These are phyloP conservation scores for Alternaria arbusti DNA, from an alignment of 2,329 filamentous ascomycete species.

Conservation along the genomic window DNA sequence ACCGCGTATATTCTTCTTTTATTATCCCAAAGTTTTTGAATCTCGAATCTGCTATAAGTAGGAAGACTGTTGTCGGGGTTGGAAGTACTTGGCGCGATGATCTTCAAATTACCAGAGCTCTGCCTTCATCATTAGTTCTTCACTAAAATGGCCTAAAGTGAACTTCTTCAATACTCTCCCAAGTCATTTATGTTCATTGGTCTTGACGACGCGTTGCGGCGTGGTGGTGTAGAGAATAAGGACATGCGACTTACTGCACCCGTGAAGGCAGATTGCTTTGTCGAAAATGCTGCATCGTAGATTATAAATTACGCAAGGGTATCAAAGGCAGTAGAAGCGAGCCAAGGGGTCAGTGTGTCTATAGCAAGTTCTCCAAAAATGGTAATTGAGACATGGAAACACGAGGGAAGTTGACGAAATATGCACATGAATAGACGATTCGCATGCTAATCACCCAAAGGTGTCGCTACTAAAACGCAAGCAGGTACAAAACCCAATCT, in stretches of 20 bases:
- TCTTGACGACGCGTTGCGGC: not conserved
- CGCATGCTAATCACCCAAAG: not conserved
- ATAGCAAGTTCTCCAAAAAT: not conserved
- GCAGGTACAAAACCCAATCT: not conserved
- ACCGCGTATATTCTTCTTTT: no score
- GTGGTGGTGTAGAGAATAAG: not conserved
- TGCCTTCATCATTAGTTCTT: no score
- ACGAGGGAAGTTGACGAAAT: not conserved
- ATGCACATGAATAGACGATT: not conserved
- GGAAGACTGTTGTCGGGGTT: not conserved
- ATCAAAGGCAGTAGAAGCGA: not conserved
- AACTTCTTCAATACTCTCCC: not conserved
- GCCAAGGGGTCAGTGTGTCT: not conserved
- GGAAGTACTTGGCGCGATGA: not conserved
- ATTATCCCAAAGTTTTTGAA: not conserved
- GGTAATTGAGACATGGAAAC: accelerated
- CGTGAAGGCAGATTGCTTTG: not conserved
- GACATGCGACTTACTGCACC: not conserved
- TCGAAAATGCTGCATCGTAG: not conserved
- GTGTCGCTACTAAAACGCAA: not conserved
- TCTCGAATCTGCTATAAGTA: not conserved
- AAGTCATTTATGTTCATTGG: not conserved
- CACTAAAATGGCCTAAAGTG: not conserved
- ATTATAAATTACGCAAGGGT: not conserved
- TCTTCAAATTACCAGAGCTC: no score